Base-by-base conservation (phyloP, 108 stramenopile genomes). In the Licmophora abbreviata region DNA sequence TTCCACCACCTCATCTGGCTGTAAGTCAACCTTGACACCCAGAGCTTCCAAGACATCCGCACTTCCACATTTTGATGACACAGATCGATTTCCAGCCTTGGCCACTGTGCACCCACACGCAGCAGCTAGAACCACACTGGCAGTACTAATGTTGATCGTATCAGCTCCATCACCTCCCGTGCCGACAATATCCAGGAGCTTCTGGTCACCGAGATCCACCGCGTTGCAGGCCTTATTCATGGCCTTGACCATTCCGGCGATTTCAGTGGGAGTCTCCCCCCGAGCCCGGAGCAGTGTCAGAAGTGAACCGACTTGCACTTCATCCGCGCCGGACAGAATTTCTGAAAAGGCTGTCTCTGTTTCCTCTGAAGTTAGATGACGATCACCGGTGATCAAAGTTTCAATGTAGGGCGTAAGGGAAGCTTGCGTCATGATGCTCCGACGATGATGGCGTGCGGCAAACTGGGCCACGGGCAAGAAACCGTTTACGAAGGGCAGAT, bases 121-220 rank as follows among this genome's bases (percentile, higher is more conserved):
- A 14, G 98, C 98, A n/a, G 94, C 90, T 15, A 99, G 58, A 15
- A 99, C 92, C 6, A 89, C 94, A 28, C 79, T 71, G 0, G 95
- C 93, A 0, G 98, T 99, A 38, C 78, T 81, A 51, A 99, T 95
- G 60, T 99, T 99, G 64, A 99, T 95, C 32, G 98, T 99, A 61
- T 97, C 90, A 29, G 96, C 96, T 15, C 96, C 96, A 59, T 99
- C 98, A 23, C 98, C 98, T n/a, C 98, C 98, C 14, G 98, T 99
- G 24, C 98, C 98, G 21, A 96, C 96, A 64, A 99, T 97, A 60
- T 99, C 98, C 24, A 99, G 59, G n/a, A 97, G 55, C 45, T 88
- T 88, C 38, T 53, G 48, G 2, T 62, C 61, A 7, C 54, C 45
- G 40, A 92, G 57, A 24, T 81, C 63, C 23, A 92, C 92, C 0